These are phyloP conservation scores for Hypomontagnella submonticulosa DNA, from an alignment of 495 filamentous ascomycete genomes.

Conservation along the genomic window DNA sequence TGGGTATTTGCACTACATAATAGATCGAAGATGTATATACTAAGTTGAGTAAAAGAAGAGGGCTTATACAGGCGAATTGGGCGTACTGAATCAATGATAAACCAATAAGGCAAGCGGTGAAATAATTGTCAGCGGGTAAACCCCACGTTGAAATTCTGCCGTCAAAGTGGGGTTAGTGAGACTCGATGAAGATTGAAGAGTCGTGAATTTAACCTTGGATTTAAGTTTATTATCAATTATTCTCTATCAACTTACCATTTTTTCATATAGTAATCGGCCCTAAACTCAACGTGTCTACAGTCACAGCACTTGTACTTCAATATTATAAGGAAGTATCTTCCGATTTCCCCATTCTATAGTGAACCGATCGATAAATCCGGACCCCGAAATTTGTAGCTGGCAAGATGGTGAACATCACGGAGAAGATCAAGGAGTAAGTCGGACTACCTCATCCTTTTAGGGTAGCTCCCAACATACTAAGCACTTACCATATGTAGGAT, in stretches of 20 bases:
- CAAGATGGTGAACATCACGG: slow-evolving; percentile 99
- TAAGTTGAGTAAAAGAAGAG: too few relatives aligned
- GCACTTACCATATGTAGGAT: slow-evolving; percentile 71
- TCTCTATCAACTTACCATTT: background rate
- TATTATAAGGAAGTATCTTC: background rate
- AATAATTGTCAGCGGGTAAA: slow-evolving; percentile 16
- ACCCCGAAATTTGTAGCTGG: slow-evolving; percentile 47
- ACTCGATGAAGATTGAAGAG: slow-evolving; percentile 8
- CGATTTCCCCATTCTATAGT: background rate
- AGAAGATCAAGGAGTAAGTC: slow-evolving; percentile 97
- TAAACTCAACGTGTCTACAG: too few relatives aligned
- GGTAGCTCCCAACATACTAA: background rate
- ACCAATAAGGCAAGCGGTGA: slow-evolving; percentile 40
- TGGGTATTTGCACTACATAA: too few relatives aligned
- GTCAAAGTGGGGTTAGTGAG: slow-evolving; percentile 27
- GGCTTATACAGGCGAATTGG: too few relatives aligned
- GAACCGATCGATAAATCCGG: slow-evolving; percentile 3
- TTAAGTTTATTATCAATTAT: background rate
- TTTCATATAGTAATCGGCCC: too few relatives aligned
- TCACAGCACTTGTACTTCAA: background rate
- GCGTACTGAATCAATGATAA: background rate
- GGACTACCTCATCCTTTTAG: background rate
- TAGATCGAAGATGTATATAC: too few relatives aligned
- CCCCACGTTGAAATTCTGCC: slow-evolving; percentile 49
- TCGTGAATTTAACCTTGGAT: slow-evolving; percentile 10